Evolutionary conservation across 2,329 filamentous ascomycete genomes (phyloP), one percentile per base, ranked within the genome.

Genomic region (Epichloe baconii): DNA sequence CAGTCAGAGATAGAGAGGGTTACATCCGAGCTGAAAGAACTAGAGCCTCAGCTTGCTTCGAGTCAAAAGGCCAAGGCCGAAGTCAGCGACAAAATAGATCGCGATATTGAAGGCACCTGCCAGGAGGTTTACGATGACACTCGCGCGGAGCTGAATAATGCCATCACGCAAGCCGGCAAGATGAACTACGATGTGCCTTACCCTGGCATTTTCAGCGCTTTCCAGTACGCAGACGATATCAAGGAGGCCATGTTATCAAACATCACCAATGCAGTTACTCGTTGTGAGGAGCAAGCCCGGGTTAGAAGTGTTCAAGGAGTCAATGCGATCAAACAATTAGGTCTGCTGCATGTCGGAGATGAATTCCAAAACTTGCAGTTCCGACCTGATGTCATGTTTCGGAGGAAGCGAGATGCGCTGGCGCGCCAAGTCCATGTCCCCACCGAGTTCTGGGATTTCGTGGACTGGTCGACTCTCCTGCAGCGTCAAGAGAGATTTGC

Each of bases 401-500:
- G 82, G 53, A 82, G 87, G 55, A 85, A 85, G 61, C 80, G 83
- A 53, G 88, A 98, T 65, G 80, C 82, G 2, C 72, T 95, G 41
- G 89, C 88, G 5, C 82, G 88, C 56, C 84, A 95, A 62, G 83
- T 97, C 15, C 82, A 96, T 54, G 82, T 95, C 19, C 82, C 93
- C 50, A 86, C 93, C 4, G 90, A 98, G 62, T 60, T 95, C 0
- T 86, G 78, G 78, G 93, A 98, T 70, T 97, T 98, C 73, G 87
- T 98, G 61, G 93, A 98, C 66, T 76, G 89, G 66, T 77, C 82
- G 17, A 86, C 82, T 11, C 70, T 97, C 5, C 77, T 95, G 71
- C 88, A 96, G 62, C 79, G 83, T 50, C 91, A 97, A 65, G 93
- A 98, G 68, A 98, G 97, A 75, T 77, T 94, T 51, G 90, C 91